Percentiles rank a stretch among this genome's conserved stretches.
Evolutionary conservation across 2,329 filamentous ascomycete genomes (phyloP).

Genomic region (Tolypocladium guangdongense): DNA sequence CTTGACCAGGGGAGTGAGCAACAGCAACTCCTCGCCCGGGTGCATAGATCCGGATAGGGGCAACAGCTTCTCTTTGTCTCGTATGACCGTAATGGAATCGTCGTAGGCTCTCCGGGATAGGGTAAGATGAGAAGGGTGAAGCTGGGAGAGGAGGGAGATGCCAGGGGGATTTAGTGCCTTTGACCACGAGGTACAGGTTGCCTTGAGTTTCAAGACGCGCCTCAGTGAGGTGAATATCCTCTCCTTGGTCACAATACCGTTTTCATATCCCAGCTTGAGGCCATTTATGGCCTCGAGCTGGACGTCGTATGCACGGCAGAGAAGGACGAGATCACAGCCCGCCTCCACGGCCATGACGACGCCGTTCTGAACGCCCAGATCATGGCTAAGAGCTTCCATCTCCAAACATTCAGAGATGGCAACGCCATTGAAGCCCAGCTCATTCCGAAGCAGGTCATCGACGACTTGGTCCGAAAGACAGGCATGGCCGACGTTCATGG

Average conservation of each 20-base stretch:
- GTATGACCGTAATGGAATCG: constrained; percentile 82
- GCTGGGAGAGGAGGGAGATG: constrained; percentile 61
- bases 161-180: constrained; percentile 83
- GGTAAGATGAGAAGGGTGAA: constrained; percentile 72
- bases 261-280: constrained; percentile 79
- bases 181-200: constrained; percentile 79
- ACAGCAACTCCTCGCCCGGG: constrained; percentile 75
- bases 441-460: constrained; percentile 76
- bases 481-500: constrained; percentile 91
- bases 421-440: constrained; percentile 82
- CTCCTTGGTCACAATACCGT: constrained; percentile 73
- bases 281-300: constrained; percentile 89
- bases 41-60: constrained; percentile 75
- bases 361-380: constrained; percentile 92
- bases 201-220: constrained; percentile 71
- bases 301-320: constrained; percentile 78
- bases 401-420: constrained; percentile 92
- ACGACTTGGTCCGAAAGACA: constrained; percentile 90
- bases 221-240: constrained; percentile 71
- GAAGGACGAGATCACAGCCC: constrained; percentile 81
- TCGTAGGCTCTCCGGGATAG: constrained; percentile 84
- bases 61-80: constrained; percentile 76
- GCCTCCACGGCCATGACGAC: constrained; percentile 97
- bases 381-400: constrained; percentile 92
- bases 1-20: constrained; percentile 83